Percentiles rank a stretch among this genome's conserved stretches.
These are phyloP conservation scores for Maudiozyma serrabonitensis DNA, from an alignment of 805 yeast genomes.

Conservation along the genomic window DNA sequence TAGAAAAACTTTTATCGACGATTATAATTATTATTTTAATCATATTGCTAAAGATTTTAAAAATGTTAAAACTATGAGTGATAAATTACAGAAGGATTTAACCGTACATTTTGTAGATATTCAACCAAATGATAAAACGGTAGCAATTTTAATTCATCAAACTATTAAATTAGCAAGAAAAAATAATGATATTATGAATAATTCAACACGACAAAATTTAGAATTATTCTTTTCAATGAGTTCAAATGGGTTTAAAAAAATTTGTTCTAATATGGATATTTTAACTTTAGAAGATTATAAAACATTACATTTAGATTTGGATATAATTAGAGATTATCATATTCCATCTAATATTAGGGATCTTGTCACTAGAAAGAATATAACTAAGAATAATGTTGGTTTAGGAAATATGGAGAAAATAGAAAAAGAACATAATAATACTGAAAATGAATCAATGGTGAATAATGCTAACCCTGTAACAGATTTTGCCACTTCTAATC, in stretches of 20 bases:
- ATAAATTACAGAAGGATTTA: constrained; percentile 33
- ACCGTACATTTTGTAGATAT: constrained; percentile 29
- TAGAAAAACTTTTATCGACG: constrained; percentile 46
- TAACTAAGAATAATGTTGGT: not conserved
- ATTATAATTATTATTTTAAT: constrained; percentile 54
- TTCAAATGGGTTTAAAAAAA: constrained; percentile 9
- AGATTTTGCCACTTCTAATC: not conserved
- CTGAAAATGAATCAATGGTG: too few species aligned
- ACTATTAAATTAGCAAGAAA: constrained; percentile 19
- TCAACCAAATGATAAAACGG: constrained; percentile 45
- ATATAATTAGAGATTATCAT: constrained; percentile 24
- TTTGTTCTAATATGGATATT: constrained; percentile 20
- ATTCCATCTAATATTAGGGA: constrained; percentile 19
- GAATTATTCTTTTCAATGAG: constrained; percentile 17
- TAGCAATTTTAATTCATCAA: constrained; percentile 49
- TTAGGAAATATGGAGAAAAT: not conserved
- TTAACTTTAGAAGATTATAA: constrained; percentile 25
- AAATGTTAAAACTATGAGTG: constrained; percentile 32
- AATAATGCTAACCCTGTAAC: not conserved
- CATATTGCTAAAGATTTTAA: constrained; percentile 11
- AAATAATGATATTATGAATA: not conserved
- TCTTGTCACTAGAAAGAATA: not conserved
- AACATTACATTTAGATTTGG: constrained; percentile 30
- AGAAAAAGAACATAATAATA: not conserved
- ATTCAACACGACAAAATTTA: constrained; percentile 1